These are phyloP conservation scores for Cryptococcus neoformans DNA, from an alignment of 1,284 basidiomycete species.

Conservation along the genomic window DNA sequence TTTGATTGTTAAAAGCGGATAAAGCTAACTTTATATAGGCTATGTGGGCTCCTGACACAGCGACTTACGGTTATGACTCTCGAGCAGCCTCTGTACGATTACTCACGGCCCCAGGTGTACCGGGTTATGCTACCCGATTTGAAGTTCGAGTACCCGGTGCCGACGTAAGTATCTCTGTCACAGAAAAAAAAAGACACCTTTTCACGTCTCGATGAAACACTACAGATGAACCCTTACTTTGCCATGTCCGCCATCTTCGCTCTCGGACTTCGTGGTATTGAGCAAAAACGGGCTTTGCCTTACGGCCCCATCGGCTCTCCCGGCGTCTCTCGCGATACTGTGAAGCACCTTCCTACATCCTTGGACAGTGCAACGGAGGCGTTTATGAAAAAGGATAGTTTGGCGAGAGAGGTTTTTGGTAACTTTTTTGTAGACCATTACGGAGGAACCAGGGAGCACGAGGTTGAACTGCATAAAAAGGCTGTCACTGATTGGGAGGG, in stretches of 20 bases:
- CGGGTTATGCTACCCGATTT: slow-evolving; percentile 74
- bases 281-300: slow-evolving; percentile 66
- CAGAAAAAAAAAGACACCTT: not conserved
- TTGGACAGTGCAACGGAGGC: slow-evolving; percentile 72
- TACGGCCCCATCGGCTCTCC: slow-evolving; percentile 62
- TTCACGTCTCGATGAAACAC: not conserved
- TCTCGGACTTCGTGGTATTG: slow-evolving; percentile 81
- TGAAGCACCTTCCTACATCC: slow-evolving; percentile 70
- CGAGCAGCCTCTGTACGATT: slow-evolving; percentile 87
- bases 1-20: not conserved
- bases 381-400: slow-evolving; percentile 73
- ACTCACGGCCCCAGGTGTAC: slow-evolving; percentile 81
- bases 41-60: slow-evolving; percentile 91
- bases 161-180: slow-evolving; percentile 59
- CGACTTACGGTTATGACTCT: slow-evolving; percentile 88
- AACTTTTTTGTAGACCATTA: slow-evolving; percentile 90
- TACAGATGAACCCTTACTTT: slow-evolving; percentile 73
- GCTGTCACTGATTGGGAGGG: slow-evolving; percentile 95
- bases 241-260: slow-evolving; percentile 81
- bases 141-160: slow-evolving; percentile 94
- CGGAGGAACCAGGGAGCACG: slow-evolving; percentile 86
- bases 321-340: slow-evolving; percentile 43
- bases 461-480: slow-evolving; percentile 78
- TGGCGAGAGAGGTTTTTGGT: slow-evolving; percentile 84
- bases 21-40: slow-evolving; percentile 41